A percentile compares a stretch with the other conserved stretches of the same genome.
Conservation (phyloP, 371 early-diverging fungal genomes). For the Thermomucor indicae-seudaticae region DNA sequence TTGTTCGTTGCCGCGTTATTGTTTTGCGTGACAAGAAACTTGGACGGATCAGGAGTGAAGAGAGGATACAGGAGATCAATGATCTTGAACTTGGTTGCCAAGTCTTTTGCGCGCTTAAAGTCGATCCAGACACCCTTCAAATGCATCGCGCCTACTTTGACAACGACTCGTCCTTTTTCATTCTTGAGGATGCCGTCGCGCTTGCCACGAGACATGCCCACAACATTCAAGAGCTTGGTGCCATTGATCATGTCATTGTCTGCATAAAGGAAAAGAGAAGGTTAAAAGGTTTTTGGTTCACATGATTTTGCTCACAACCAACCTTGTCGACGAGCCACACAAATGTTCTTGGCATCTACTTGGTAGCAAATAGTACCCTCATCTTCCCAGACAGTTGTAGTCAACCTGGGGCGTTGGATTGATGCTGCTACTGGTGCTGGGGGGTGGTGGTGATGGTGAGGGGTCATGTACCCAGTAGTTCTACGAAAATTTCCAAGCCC, state of each 20-base stretch:
- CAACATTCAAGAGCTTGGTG: slow-evolving; percentile 82
- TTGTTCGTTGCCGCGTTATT: neutral
- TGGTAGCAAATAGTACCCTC: slow-evolving; percentile 73
- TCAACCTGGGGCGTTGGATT: slow-evolving; percentile 47
- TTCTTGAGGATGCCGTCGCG: slow-evolving; percentile 85
- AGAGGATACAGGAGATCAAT: slow-evolving; percentile 69
- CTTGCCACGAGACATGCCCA: slow-evolving; percentile 87
- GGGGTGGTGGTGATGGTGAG: too few species aligned
- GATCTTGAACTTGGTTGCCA: slow-evolving; percentile 71
- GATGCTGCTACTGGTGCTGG: neutral
- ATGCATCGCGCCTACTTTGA: slow-evolving; percentile 87
- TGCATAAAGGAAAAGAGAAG: slow-evolving; percentile 4
- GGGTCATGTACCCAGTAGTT: too few species aligned
- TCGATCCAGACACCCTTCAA: slow-evolving; percentile 89
- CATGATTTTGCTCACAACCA: too few species aligned
- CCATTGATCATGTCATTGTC: slow-evolving; percentile 85
- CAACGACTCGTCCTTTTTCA: slow-evolving; percentile 80
- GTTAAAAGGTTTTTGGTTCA: too few species aligned
- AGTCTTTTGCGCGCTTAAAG: slow-evolving; percentile 64
- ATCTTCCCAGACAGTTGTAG: slow-evolving; percentile 78
- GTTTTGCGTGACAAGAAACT: slow-evolving; percentile 12
- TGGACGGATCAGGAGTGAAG: slow-evolving; percentile 65
- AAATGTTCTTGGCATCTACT: slow-evolving; percentile 68
- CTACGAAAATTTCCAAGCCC: too few species aligned
- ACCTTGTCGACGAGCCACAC: slow-evolving; percentile 73